Evolutionary conservation across 768 basidiomycete genomes (phyloP), one percentile per base, ranked within the genome.

Genomic region (Coprinopsis cinerea): DNA sequence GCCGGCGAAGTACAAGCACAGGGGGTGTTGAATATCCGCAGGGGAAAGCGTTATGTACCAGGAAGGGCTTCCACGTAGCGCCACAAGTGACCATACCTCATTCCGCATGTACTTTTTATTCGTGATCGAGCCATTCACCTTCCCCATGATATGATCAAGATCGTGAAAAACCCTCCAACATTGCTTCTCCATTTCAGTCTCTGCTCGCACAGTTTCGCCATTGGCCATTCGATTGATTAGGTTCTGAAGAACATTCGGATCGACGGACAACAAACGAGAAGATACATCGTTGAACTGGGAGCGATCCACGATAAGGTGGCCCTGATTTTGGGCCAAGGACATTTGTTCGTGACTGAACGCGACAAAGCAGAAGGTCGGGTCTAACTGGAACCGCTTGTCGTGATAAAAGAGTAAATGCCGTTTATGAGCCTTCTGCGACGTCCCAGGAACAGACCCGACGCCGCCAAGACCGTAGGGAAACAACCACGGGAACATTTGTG

Each of bases 271-370:
- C 0, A 70, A 35, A 1, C 60, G 30, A 0, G 59, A 15, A 1
- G 60, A 39, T 3, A 70, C 61, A 2, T 56, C 45, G 13, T 39
- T 18, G 53, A 72, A 70, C 7, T 58, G 57, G 0, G 26, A 42
- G 13, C 54, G 57, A 26, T 68, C 53, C 0, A 61, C 55, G 1
- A 67, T 7, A 0, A 70, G 30, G 35, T 54, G 68, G 1, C 68
- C 59, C 1, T 60, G 61, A 0, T 47, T 57, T 0, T 60, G 53
- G 2, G 61, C 56, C 0, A 46, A 49, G 36, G 60, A 66, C 2
- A 73, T 62, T 47, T 74, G 74, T 22, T 65, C 51, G 41, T 73
- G 66, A 44, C 65, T 73, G 48, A 72, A 73, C 0, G 62, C 68
- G 23, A 70, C n/a, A n/a, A n/a, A n/a, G n/a, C n/a, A n/a, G n/a